Conservation (phyloP, 1,139 yeast species). For the Pichia sp. region DNA sequence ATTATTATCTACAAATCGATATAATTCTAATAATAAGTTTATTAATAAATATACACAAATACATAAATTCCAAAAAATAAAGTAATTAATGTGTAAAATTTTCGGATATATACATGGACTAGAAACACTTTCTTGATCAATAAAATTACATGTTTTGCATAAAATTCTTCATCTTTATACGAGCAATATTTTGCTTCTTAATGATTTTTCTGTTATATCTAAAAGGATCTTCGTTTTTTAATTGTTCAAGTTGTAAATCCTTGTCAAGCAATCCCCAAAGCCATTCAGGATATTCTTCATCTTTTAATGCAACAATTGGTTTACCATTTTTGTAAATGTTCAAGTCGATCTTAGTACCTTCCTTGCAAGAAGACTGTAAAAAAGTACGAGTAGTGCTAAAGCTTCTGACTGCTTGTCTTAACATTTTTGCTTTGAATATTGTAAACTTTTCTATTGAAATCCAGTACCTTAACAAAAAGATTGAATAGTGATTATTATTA, state of each 20-base stretch:
- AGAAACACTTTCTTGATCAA: background rate
- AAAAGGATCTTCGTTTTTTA: conserved; percentile 52
- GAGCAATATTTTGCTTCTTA: conserved; percentile 59
- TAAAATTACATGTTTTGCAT: conserved; percentile 30
- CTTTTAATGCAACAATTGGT: conserved; percentile 88
- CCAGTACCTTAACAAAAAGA: no score
- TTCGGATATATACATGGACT: background rate
- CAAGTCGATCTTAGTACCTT: conserved; percentile 77
- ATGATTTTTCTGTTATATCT: conserved; percentile 64
- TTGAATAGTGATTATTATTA: no score
- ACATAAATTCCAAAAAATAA: no score
- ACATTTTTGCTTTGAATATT: conserved; percentile 1
- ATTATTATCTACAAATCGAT: no score
- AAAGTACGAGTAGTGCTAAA: conserved; percentile 20
- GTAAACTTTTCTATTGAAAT: no score
- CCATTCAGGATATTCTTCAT: conserved; percentile 91
- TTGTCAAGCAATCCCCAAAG: conserved; percentile 83
- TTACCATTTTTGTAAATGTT: conserved; percentile 73
- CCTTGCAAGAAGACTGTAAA: conserved; percentile 44
- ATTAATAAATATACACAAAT: no score
- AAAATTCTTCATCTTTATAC: conserved; percentile 76
- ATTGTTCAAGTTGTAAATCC: conserved; percentile 44
- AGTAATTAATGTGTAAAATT: no score
- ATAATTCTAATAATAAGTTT: no score
- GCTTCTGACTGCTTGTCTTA: conserved; percentile 14